phyloP scores from a whole-genome alignment of 345 rosid species.

The Euphorbia pulcherrima region DNA sequence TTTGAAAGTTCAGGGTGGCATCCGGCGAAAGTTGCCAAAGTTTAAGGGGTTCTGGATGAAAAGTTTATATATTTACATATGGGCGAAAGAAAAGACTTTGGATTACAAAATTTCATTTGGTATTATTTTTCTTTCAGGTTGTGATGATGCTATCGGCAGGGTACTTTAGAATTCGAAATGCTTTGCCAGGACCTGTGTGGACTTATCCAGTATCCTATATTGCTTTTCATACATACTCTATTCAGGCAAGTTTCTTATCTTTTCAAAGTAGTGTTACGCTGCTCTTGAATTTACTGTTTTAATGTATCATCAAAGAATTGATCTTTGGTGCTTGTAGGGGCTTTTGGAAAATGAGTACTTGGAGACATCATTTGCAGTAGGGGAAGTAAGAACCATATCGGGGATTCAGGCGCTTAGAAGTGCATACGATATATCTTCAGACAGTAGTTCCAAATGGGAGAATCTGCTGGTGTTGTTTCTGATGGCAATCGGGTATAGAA shows the following conservation, averaged over 20 bases:
- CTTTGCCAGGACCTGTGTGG: slow-evolving; percentile 81
- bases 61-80: too few relatives aligned
- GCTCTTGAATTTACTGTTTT: neutral
- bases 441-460: slow-evolving; percentile 77
- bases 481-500: slow-evolving; percentile 75
- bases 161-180: slow-evolving; percentile 78
- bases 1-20: too few relatives aligned
- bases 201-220: slow-evolving; percentile 82
- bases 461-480: slow-evolving; percentile 68
- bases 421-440: slow-evolving; percentile 69
- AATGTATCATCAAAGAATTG: neutral
- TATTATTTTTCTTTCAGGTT: slow-evolving; percentile 50
- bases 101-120: slow-evolving; percentile 1
- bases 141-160: slow-evolving; percentile 98
- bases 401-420: slow-evolving; percentile 72
- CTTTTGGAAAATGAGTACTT: slow-evolving; percentile 93
- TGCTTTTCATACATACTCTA: slow-evolving; percentile 84
- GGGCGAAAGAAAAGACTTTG: neutral
- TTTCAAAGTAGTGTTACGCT: neutral
- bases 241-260: slow-evolving; percentile 50
- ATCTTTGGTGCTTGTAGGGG: slow-evolving; percentile 43
- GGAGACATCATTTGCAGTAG: slow-evolving; percentile 73
- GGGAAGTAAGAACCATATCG: slow-evolving; percentile 84
- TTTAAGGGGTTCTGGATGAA: too few relatives aligned
- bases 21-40: too few relatives aligned